Evolutionary conservation across 2,329 filamentous ascomycete genomes (phyloP), one percentile per base, ranked within the genome.

Genomic region (Colletotrichum sp.): DNA sequence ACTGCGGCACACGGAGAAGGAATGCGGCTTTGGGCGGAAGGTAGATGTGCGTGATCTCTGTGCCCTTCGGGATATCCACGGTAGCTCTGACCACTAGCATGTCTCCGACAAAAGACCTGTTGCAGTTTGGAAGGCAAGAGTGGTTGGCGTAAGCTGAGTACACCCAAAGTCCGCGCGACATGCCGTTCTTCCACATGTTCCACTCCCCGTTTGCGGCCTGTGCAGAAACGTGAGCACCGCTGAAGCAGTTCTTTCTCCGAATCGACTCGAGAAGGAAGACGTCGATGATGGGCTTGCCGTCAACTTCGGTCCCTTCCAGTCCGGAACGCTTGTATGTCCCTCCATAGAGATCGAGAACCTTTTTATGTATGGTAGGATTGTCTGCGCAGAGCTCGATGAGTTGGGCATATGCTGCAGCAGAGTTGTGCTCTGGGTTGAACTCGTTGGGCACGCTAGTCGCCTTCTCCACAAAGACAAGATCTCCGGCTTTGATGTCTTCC

Each of bases 391-490:
- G 84, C 30, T 84, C 82, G 5, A 86, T 82, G 66, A 86, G 82
- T 7, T 82, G 80, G 64, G 87, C 85, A 79, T 86, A 87, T 2
- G 88, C 84, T 64, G 88, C 85, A 1, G 85, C 85, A 8, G 86
- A 86, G 44, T 87, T 81, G 28, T 84, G 82, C 13, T 83, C 77
- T 24, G 81, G 81, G 75, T 87, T 85, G 79, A 87, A 86, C 71
- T 86, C 83, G 83, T 86, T 87, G 0, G 85, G 84, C 69, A 85
- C 82, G 44, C 83, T 81, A 26, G 84, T 80, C 0, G 86, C 85
- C 78, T 87, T 87, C 75, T 88, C 88, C 44, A 82, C 84, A 18
- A 88, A 83, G 26, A 89, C 80, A 4, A 89, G 62, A 2, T 87
- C 85, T 63, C 87, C 87, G 0, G 84, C 82, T 6, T 78, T 79